Percentiles rank a stretch among this genome's conserved stretches.
These are phyloP conservation scores for Bonia amplexicaulis DNA, from an alignment of 176 grass and related monocot genomes.

Conservation along the genomic window DNA sequence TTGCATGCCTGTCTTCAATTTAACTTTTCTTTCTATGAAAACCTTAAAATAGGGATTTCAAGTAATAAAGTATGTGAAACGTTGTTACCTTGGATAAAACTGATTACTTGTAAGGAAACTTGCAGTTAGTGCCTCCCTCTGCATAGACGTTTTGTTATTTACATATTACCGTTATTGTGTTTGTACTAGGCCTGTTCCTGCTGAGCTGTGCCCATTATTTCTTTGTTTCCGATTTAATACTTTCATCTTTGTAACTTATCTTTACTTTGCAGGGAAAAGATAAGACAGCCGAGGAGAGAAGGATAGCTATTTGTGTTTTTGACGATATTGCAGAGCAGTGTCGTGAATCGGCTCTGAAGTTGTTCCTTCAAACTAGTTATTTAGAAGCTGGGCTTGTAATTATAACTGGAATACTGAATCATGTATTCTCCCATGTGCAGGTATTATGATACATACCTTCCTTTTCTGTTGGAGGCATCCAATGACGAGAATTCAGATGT, in stretches of 20 bases:
- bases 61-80: neutral
- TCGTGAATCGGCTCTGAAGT: slow-evolving; percentile 76
- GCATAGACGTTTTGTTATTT: neutral
- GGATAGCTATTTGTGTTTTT: slow-evolving; percentile 99
- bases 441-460: slow-evolving; percentile 97
- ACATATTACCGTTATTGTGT: neutral
- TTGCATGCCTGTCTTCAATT: neutral
- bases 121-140: neutral
- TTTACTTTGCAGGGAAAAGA: slow-evolving; percentile 77
- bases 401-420: neutral
- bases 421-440: slow-evolving; percentile 33
- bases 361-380: neutral
- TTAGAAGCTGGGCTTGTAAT: neutral
- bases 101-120: neutral
- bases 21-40: neutral
- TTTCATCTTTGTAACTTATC: neutral
- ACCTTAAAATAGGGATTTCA: neutral
- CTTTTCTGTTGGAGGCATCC: slow-evolving; percentile 87
- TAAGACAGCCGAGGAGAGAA: slow-evolving; percentile 96
- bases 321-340: slow-evolving; percentile 98
- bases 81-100: neutral
- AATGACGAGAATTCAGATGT: slow-evolving; percentile 95
- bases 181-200: slow-evolving; percentile 9
- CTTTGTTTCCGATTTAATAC: neutral
- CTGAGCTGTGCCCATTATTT: neutral